A percentile compares a stretch with the other conserved stretches of the same genome.
phyloP scores from a whole-genome alignment of 164 flowering plant species.

The Houttuynia cordata region DNA sequence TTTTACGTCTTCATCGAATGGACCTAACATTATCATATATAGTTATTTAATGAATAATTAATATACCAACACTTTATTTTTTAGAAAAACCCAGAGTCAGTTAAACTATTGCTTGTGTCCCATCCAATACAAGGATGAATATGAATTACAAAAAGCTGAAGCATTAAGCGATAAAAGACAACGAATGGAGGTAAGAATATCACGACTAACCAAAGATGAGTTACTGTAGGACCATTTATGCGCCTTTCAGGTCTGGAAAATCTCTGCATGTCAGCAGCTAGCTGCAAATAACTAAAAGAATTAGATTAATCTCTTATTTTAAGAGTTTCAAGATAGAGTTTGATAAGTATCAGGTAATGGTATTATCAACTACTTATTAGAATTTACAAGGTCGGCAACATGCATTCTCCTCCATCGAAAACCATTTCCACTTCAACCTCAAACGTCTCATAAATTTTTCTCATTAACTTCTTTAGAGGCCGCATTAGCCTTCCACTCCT shows the following conservation, averaged over 20 bases:
- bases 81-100: too few relatives aligned
- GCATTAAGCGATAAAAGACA: not conserved
- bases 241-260: conserved; percentile 98
- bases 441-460: too few relatives aligned
- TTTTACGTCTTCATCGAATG: too few relatives aligned
- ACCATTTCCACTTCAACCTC: too few relatives aligned
- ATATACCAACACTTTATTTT: too few relatives aligned
- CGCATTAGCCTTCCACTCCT: too few relatives aligned
- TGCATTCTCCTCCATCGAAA: too few relatives aligned
- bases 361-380: not conserved
- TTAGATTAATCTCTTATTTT: not conserved
- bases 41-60: too few relatives aligned
- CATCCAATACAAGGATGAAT: not conserved
- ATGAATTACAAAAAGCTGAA: not conserved
- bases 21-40: too few relatives aligned
- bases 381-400: too few relatives aligned
- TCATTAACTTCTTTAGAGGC: too few relatives aligned
- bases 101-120: not conserved
- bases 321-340: not conserved
- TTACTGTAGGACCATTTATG: conserved; percentile 89
- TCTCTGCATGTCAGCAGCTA: conserved; percentile 98
- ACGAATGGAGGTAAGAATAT: not conserved
- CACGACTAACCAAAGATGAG: conserved; percentile 77
- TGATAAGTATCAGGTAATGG: not conserved
- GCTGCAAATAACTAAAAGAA: conserved; percentile 30